Evolutionary conservation across 768 basidiomycete species (phyloP), one percentile per base, ranked within the genome.

Genomic region (Podaxis sp.): DNA sequence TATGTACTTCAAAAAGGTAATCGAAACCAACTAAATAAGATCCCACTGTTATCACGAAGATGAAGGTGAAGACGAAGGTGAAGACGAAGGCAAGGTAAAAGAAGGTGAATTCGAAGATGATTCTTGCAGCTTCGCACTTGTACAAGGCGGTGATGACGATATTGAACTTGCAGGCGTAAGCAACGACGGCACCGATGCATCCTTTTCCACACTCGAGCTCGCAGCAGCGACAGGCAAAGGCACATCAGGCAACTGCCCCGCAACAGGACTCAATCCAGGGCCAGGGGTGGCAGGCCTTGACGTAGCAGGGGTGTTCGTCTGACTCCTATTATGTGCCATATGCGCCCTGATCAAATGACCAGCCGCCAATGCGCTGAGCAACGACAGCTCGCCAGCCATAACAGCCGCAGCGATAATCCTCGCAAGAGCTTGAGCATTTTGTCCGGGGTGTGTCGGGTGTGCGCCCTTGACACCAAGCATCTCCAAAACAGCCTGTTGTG

Each of bases 361-460:
- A 2, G 94, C 95, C 0, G 95, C 95, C 40, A 99, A 83, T 1
- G 97, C 95, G 64, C 88, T 88, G 71, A 99, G 81, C 62, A 99
- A 80, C 16, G 90, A 92, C 35, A 98, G 79, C 73, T 99, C 97
- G 37, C 97, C 97, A 1, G 97, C 96, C 94, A 98, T 97, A 67
- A 99, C 97, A 0, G 93, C 83, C 0, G 94, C 86, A 38, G 89
- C 89, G 65, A 99, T 91, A 68, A 98, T 82, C 36, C 93, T 83
- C 1, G 97, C 97, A 55, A 99, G 86, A 50, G 81, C 83, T 64
- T 91, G 91, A 0, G 97, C 90, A 71, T 98, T 97, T 69, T 86
- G 81, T 0, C 97, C 97, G 0, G 97, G 96, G 9, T 84, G 76
- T 10, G 89, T 89, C 0, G 86, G 81, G 74, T 98, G 91, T 0